Conservation (phyloP, 805 yeast genomes). For the Trichomonascus vanleenenianus region DNA sequence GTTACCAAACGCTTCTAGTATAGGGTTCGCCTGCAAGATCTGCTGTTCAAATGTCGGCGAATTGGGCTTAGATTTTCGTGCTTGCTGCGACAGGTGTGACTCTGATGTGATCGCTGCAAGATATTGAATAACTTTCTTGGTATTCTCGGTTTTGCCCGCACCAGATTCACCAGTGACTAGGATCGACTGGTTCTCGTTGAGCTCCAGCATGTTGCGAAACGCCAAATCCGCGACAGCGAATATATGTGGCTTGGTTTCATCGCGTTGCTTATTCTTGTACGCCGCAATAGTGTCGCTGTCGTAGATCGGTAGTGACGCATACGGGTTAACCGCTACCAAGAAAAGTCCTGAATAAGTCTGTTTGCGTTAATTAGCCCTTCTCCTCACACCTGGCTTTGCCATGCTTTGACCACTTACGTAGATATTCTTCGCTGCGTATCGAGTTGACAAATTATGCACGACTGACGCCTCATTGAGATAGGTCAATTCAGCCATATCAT, state of each 20-base stretch:
- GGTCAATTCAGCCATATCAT: slow-evolving; percentile 94
- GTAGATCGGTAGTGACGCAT: slow-evolving; percentile 66
- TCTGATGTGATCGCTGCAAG: slow-evolving; percentile 64
- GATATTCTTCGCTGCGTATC: slow-evolving; percentile 72
- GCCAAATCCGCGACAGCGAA: slow-evolving; percentile 87
- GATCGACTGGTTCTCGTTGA: slow-evolving; percentile 75
- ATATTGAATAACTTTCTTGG: slow-evolving; percentile 90
- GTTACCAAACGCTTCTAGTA: slow-evolving; percentile 92
- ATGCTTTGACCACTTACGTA: slow-evolving; percentile 16
- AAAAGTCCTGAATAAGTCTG: slow-evolving; percentile 95
- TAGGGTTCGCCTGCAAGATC: slow-evolving; percentile 90
- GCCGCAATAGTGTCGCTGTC: slow-evolving; percentile 46
- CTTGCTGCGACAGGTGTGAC: slow-evolving; percentile 12
- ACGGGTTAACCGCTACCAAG: slow-evolving; percentile 92
- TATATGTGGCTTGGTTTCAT: slow-evolving; percentile 71
- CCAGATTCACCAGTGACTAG: slow-evolving; percentile 99
- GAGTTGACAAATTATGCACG: slow-evolving; percentile 67
- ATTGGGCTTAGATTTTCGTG: slow-evolving; percentile 20
- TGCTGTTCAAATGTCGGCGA: slow-evolving; percentile 61
- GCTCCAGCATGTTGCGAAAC: slow-evolving; percentile 60
- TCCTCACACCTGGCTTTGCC: neutral
- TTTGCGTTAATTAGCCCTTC: neutral
- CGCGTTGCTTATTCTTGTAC: slow-evolving; percentile 43
- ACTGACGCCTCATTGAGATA: slow-evolving; percentile 93
- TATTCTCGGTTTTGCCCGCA: slow-evolving; percentile 97